Conservation (phyloP, 306 rosid species). For the Glycine latifolia region DNA sequence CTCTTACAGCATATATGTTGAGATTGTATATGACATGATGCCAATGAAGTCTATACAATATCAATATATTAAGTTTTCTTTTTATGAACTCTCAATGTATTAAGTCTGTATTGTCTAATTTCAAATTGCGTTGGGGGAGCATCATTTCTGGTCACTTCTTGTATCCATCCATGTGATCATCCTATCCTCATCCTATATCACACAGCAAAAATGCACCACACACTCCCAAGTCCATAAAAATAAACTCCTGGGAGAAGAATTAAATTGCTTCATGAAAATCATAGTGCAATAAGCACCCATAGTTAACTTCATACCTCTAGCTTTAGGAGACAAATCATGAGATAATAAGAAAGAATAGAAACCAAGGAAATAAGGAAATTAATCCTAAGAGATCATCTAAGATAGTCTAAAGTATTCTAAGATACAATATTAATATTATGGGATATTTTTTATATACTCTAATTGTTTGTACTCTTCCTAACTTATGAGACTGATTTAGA, state of each 20-base stretch:
- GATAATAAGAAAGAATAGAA: not conserved
- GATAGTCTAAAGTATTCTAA: not conserved
- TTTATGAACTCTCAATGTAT: not conserved
- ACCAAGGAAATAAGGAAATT: not conserved
- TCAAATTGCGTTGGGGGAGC: not conserved
- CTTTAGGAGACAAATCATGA: not conserved
- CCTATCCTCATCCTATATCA: not conserved
- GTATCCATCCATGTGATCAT: not conserved
- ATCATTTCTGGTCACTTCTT: not conserved
- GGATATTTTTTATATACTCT: not conserved
- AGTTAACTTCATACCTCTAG: not conserved
- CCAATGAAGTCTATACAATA: not conserved
- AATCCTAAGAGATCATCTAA: not conserved
- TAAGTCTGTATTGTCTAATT: not conserved
- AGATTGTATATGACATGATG: no score
- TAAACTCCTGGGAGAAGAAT: not conserved
- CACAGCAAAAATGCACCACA: not conserved
- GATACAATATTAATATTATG: not conserved
- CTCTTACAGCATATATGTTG: no score
- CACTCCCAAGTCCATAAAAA: conserved; percentile 10
- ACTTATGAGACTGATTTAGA: not conserved
- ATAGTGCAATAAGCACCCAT: not conserved
- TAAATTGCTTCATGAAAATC: not conserved
- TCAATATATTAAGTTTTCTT: not conserved
- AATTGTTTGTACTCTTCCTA: not conserved